These are phyloP conservation scores for Colletotrichum brevisporum DNA, from an alignment of 2,329 filamentous ascomycete genomes.

Conservation along the genomic window DNA sequence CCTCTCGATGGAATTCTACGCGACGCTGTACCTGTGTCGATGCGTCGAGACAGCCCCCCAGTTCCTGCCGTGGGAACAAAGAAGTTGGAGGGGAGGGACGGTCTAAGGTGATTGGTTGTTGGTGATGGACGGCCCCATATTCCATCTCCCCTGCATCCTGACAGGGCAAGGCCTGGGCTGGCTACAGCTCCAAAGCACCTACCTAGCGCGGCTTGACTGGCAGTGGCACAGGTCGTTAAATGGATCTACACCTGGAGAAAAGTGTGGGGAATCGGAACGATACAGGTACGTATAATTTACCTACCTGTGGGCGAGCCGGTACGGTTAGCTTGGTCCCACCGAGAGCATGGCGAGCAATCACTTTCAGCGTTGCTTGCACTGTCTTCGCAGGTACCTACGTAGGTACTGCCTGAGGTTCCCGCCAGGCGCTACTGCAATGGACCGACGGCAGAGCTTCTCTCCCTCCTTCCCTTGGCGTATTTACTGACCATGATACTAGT, in stretches of 20 bases:
- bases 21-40: not conserved
- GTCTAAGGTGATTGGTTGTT: constrained; percentile 25
- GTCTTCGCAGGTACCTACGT: not conserved
- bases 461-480: not conserved
- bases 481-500: not conserved
- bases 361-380: constrained; percentile 18
- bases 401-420: constrained; percentile 7
- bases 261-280: constrained; percentile 35
- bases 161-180: constrained; percentile 24
- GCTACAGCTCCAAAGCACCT: too few species aligned
- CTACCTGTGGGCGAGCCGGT: constrained; percentile 13
- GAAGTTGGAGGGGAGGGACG: not conserved
- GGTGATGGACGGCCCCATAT: constrained; percentile 11
- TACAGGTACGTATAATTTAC: constrained; percentile 2
- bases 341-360: not conserved
- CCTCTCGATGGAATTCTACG: constrained; percentile 15
- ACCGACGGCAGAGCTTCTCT: not conserved
- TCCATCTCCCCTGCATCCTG: constrained; percentile 25
- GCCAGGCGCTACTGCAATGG: not conserved
- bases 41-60: constrained; percentile 21
- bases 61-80: constrained; percentile 10
- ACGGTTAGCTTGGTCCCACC: constrained; percentile 25
- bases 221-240: constrained; percentile 22
- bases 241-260: constrained; percentile 34
- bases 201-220: constrained; percentile 21